Evolutionary conservation across 2,329 filamentous ascomycete genomes (phyloP).

Genomic region (Ophiostoma fasciatum): DNA sequence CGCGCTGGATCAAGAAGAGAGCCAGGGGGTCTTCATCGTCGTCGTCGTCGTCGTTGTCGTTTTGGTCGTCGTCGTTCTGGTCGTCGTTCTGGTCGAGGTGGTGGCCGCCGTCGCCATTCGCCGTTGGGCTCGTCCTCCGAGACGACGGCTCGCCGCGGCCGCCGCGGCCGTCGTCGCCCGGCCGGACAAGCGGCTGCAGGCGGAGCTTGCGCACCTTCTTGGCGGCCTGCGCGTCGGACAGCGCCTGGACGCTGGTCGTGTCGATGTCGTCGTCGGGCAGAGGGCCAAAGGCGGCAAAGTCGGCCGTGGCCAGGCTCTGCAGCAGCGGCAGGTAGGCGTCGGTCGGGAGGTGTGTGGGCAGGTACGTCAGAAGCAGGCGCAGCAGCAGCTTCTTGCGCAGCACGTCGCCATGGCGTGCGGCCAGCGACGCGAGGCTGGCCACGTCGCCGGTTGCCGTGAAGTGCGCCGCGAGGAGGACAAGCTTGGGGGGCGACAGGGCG

Average conservation of each 20-base stretch:
- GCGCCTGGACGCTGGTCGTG: conserved; percentile 34
- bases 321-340: conserved; percentile 47
- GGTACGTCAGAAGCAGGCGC: conserved; percentile 59
- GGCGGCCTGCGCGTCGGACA: conserved; percentile 49
- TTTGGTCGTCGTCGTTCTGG: neutral
- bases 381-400: conserved; percentile 51
- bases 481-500: conserved; percentile 48
- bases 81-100: conserved; percentile 24
- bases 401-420: conserved; percentile 38
- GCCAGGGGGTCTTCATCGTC: conserved; percentile 22
- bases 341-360: conserved; percentile 57
- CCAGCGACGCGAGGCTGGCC: conserved; percentile 43
- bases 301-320: conserved; percentile 36
- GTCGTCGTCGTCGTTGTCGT: conserved; percentile 25
- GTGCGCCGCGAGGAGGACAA: conserved; percentile 58
- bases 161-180: too few relatives aligned
- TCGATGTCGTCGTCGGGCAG: conserved; percentile 44
- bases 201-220: conserved; percentile 49
- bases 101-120: too few relatives aligned
- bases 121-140: too few relatives aligned
- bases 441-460: conserved; percentile 53
- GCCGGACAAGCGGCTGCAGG: conserved; percentile 40
- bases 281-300: conserved; percentile 15
- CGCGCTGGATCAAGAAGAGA: conserved; percentile 52
- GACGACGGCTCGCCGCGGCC: too few relatives aligned